Evolutionary conservation across 2,329 filamentous ascomycete genomes (phyloP), one percentile per base, ranked within the genome.

Genomic region (Fusarium sp.): DNA sequence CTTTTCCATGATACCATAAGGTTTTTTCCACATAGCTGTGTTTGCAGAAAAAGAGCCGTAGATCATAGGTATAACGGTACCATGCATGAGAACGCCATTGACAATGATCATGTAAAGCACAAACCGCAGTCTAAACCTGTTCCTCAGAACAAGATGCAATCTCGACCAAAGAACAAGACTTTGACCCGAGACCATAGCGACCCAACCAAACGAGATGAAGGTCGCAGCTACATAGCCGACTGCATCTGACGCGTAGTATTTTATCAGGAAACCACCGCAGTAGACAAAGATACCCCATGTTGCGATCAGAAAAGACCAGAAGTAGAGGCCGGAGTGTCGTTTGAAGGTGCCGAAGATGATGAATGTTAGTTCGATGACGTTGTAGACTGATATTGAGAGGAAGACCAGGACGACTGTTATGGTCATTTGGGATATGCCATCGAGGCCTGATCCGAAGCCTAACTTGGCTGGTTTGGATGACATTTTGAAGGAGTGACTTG

Each of bases 91-190:
- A 40, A 89, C 67, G 20, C 81, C 82, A 71, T 90, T 84, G 63
- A 82, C 72, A 41, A 89, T 81, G 61, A 91, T 90, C 84, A 91
- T 88, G 56, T 75, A 81, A 1, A 89, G 79, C 0, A 88, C 83
- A 13, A 81, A 79, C 7, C 81, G 82, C 1, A 90, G 79, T 5
- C 84, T 76, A 4, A 77, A 76, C 9, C 82, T 55, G 79, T 87
- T 85, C 18, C 83, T 83, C 5, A 88, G 78, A 13, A 91, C 82
- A 3, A 91, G 81, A 73, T 90, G 87, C 1, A 91, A 81, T 9
- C 89, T 83, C 1, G 88, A 90, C 80, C 88, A 91, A 2, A 91
- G 79, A 2, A 91, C 88, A 14, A 90, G 71, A 0, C 85, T 85
- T 74, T 90, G 87, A 1, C 88, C 89, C 3, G 87, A 88, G 0